Conservation (phyloP, 148 eudicot genomes). For the Vaccinium myrtillus region DNA sequence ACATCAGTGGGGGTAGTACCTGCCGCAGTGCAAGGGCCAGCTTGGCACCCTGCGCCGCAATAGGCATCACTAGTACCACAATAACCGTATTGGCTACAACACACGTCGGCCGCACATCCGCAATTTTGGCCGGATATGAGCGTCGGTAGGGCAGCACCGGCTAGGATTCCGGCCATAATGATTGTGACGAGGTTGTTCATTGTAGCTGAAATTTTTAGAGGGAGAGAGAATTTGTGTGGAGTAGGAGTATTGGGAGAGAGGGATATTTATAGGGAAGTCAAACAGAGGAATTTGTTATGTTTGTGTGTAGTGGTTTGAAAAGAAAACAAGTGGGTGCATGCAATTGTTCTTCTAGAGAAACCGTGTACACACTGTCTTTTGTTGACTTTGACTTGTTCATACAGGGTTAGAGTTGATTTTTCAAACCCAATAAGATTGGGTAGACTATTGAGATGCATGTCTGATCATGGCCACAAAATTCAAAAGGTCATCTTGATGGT, state of each 20-base stretch:
- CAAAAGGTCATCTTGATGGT: too few relatives aligned
- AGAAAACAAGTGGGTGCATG: not conserved
- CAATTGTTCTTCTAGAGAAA: not conserved
- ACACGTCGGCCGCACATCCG: conserved; percentile 29
- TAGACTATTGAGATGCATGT: too few relatives aligned
- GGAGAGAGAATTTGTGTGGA: not conserved
- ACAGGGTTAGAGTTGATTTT: not conserved
- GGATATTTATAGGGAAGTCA: not conserved
- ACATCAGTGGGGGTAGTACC: conserved; percentile 13
- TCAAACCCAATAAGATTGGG: not conserved
- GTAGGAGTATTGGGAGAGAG: not conserved
- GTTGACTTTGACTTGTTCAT: not conserved
- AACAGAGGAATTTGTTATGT: not conserved
- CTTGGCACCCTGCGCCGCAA: conserved; percentile 52
- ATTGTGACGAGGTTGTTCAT: not conserved
- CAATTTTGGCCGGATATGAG: conserved; percentile 39
- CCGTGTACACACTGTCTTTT: not conserved
- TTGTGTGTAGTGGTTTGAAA: not conserved
- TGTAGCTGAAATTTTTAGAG: not conserved
- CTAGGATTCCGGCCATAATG: conserved; percentile 17
- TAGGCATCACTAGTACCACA: conserved; percentile 47
- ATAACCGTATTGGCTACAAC: conserved; percentile 56
- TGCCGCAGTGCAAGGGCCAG: conserved; percentile 36
- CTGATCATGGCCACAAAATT: too few relatives aligned
- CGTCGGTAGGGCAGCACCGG: conserved; percentile 18